Conservation (phyloP, 257 asterid species). For the Gentiana macrophylla region DNA sequence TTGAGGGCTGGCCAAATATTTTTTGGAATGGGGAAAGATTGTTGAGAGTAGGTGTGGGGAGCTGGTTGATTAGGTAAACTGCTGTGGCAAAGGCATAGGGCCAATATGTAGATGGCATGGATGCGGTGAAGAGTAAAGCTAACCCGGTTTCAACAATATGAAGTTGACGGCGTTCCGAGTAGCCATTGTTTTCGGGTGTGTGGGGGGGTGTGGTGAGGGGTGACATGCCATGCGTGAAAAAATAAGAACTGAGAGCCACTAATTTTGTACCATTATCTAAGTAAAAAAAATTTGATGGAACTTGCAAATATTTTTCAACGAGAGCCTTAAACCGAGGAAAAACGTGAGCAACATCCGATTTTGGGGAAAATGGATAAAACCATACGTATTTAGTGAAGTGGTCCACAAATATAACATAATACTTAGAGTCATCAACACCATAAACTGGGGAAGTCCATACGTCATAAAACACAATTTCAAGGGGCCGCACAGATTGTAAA, state of each 20-base stretch:
- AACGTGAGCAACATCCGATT: background rate
- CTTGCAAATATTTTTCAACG: background rate
- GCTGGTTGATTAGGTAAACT: background rate
- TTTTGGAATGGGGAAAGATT: background rate
- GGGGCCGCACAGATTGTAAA: background rate
- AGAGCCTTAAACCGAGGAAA: background rate
- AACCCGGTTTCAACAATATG: too few relatives aligned
- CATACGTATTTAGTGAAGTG: background rate
- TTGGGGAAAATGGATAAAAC: background rate
- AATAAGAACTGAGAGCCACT: background rate
- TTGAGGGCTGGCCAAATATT: background rate
- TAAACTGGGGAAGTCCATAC: background rate
- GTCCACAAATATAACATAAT: background rate
- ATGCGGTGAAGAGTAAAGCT: background rate
- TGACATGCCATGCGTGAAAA: background rate
- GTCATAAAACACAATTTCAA: background rate
- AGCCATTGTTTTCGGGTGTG: constrained; percentile 1
- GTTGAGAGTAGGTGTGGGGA: background rate
- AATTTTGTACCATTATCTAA: background rate
- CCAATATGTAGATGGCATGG: background rate
- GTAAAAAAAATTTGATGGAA: too few relatives aligned
- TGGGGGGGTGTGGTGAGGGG: background rate
- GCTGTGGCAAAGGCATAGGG: background rate
- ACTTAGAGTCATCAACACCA: background rate
- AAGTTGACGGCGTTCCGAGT: background rate